These are phyloP conservation scores for Colletotrichum chlorophyti DNA, from an alignment of 2,329 filamentous ascomycete species.

Conservation along the genomic window DNA sequence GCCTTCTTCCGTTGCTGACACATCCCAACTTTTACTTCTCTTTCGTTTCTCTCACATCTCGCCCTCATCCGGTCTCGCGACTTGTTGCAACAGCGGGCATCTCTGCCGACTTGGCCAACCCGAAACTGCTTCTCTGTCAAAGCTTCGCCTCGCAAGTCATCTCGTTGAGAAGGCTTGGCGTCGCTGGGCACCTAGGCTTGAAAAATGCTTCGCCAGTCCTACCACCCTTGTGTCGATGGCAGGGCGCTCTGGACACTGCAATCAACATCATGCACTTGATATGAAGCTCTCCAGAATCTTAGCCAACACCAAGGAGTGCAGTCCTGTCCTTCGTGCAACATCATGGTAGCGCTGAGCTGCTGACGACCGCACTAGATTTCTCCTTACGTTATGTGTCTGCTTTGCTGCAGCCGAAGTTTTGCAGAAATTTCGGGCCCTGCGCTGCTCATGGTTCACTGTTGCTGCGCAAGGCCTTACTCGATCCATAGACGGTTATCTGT, in stretches of 20 bases:
- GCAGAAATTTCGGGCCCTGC: no score
- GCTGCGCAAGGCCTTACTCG: no score
- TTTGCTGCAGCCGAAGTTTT: background rate
- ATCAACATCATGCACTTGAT: background rate
- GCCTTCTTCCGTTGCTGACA: slow-evolving; percentile 12
- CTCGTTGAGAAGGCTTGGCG: slow-evolving; percentile 8
- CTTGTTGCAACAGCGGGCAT: slow-evolving; percentile 14
- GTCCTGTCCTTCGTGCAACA: slow-evolving; percentile 5
- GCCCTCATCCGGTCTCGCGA: background rate
- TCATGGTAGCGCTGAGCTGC: slow-evolving; percentile 10
- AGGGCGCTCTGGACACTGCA: background rate
- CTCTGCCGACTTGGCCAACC: slow-evolving; percentile 17
- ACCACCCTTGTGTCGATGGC: slow-evolving; percentile 1
- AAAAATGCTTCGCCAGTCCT: slow-evolving; percentile 1
- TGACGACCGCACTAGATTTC: background rate
- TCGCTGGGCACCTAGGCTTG: slow-evolving; percentile 4
- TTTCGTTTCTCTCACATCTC: background rate
- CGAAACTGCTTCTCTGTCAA: slow-evolving; percentile 21
- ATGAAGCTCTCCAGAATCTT: slow-evolving; percentile 14
- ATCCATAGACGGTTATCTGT: slow-evolving; percentile 1
- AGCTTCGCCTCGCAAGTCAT: slow-evolving; percentile 21
- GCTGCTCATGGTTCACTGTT: no score
- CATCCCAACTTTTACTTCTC: background rate
- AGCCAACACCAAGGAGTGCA: slow-evolving; percentile 1
- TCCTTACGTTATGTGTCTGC: background rate